Evolutionary conservation across 352 stramenopile genomes (phyloP).

Genomic region (Hyaloperonospora brassicae): DNA sequence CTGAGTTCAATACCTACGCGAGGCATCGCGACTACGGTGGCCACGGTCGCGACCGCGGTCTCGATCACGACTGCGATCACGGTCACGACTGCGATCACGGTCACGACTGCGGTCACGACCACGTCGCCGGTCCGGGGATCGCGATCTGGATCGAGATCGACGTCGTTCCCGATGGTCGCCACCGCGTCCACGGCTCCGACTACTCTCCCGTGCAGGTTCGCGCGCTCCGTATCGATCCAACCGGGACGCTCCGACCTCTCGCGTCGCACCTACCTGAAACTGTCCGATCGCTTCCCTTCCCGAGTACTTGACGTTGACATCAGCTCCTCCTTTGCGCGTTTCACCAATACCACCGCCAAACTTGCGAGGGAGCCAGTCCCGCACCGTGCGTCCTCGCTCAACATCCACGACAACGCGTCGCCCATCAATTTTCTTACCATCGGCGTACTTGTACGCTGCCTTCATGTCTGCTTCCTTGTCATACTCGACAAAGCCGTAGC

Average conservation of each 20-base stretch:
- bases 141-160: constrained; percentile 20
- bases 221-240: constrained; percentile 28
- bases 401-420: constrained; percentile 96
- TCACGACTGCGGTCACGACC: constrained; percentile 36
- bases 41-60: constrained; percentile 43
- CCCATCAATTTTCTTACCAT: constrained; percentile 95
- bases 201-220: constrained; percentile 23
- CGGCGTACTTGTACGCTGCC: constrained; percentile 88
- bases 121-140: constrained; percentile 34
- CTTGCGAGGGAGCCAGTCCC: constrained; percentile 92
- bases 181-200: constrained; percentile 41
- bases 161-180: constrained; percentile 28
- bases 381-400: constrained; percentile 94
- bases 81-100: constrained; percentile 32
- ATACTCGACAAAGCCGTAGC: constrained; percentile 98
- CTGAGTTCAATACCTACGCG: constrained; percentile 28
- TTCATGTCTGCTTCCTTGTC: constrained; percentile 96
- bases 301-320: constrained; percentile 85
- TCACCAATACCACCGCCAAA: constrained; percentile 92
- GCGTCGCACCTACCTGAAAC: constrained; percentile 25
- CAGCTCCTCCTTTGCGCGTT: constrained; percentile 62
- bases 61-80: constrained; percentile 39
- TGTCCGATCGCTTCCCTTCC: constrained; percentile 40
- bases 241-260: constrained; percentile 23
- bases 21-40: constrained; percentile 41